These are phyloP conservation scores for Candida boidinii DNA, from an alignment of 805 yeast species.

Conservation along the genomic window DNA sequence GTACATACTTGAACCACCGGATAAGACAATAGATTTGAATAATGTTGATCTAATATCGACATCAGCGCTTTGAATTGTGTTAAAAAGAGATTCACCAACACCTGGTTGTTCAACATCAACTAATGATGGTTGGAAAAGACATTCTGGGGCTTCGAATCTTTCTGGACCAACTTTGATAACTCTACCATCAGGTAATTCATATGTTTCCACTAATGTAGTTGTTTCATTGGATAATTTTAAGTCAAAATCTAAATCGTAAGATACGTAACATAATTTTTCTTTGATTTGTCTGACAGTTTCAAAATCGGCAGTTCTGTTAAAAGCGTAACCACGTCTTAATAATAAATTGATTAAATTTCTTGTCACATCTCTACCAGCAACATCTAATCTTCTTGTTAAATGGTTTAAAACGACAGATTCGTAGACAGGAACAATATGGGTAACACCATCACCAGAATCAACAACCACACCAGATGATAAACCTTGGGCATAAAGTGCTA, in stretches of 20 bases:
- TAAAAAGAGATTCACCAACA: constrained; percentile 85
- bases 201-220: constrained; percentile 85
- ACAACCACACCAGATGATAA: constrained; percentile 95
- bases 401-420: constrained; percentile 96
- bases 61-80: constrained; percentile 91
- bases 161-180: constrained; percentile 90
- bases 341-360: constrained; percentile 84
- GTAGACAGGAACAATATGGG: constrained; percentile 96
- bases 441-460: constrained; percentile 98
- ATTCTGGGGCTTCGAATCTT: constrained; percentile 94
- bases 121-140: constrained; percentile 90
- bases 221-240: constrained; percentile 84
- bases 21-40: constrained; percentile 84
- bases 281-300: constrained; percentile 98
- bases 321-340: constrained; percentile 94
- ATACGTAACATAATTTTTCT: constrained; percentile 91
- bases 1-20: constrained; percentile 98
- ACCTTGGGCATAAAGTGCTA: constrained; percentile 96
- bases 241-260: constrained; percentile 89
- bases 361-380: constrained; percentile 98
- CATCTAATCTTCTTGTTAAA: constrained; percentile 84
- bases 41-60: constrained; percentile 85
- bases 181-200: constrained; percentile 96
- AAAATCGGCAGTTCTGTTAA: constrained; percentile 97
- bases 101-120: constrained; percentile 98